Percentiles rank a stretch among this genome's conserved stretches.
phyloP scores from a whole-genome alignment of 2,329 filamentous ascomycete genomes.

The Alternaria solani region DNA sequence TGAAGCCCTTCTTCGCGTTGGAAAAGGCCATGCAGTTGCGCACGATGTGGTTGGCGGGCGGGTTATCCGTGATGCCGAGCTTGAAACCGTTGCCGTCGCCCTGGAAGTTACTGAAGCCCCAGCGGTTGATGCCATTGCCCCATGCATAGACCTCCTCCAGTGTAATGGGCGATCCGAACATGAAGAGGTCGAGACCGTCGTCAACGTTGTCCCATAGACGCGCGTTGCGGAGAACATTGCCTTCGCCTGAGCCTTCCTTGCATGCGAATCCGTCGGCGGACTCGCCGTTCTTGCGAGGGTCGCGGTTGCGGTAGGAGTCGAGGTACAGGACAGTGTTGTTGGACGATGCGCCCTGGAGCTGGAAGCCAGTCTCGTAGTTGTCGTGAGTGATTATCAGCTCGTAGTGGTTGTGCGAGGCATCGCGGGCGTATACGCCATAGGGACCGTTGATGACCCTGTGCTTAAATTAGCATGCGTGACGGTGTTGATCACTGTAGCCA shows the following conservation, averaged over 20 bases:
- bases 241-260: slow-evolving; percentile 58
- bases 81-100: slow-evolving; percentile 61
- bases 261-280: slow-evolving; percentile 60
- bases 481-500: not conserved
- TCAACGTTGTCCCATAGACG: slow-evolving; percentile 63
- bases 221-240: slow-evolving; percentile 56
- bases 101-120: slow-evolving; percentile 55
- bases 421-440: slow-evolving; percentile 49
- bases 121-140: slow-evolving; percentile 58
- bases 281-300: slow-evolving; percentile 61
- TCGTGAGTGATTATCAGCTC: slow-evolving; percentile 49
- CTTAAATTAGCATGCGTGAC: not conserved
- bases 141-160: slow-evolving; percentile 57
- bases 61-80: slow-evolving; percentile 51
- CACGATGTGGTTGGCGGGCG: slow-evolving; percentile 55
- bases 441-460: slow-evolving; percentile 47
- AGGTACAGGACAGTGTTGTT: slow-evolving; percentile 37
- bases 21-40: slow-evolving; percentile 57
- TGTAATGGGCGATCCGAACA: slow-evolving; percentile 55
- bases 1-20: slow-evolving; percentile 58
- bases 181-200: slow-evolving; percentile 57
- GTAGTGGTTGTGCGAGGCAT: slow-evolving; percentile 50
- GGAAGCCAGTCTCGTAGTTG: slow-evolving; percentile 53
- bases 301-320: slow-evolving; percentile 36
- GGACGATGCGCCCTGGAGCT: slow-evolving; percentile 44